Evolutionary conservation across 2,329 filamentous ascomycete species (phyloP).

Genomic region (Stachybotrys elegans): DNA sequence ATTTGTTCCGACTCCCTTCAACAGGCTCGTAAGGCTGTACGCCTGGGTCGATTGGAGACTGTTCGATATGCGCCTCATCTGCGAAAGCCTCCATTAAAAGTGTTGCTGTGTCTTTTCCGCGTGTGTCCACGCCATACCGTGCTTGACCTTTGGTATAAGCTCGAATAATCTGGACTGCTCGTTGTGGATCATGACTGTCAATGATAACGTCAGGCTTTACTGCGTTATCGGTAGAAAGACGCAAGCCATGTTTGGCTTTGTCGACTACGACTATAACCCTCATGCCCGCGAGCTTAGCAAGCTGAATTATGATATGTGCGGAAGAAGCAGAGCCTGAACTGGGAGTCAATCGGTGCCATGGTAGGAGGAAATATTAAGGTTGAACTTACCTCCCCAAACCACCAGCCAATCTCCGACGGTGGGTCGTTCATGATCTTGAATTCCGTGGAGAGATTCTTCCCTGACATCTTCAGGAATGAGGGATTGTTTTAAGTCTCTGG

Average conservation of each 20-base stretch:
- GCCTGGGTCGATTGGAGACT: slow-evolving; percentile 27
- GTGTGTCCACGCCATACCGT: slow-evolving; percentile 62
- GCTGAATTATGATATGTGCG: slow-evolving; percentile 59
- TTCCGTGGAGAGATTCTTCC: slow-evolving; percentile 52
- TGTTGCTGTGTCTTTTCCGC: slow-evolving; percentile 56
- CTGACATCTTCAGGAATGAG: slow-evolving; percentile 53
- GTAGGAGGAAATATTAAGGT: background rate
- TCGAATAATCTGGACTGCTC: slow-evolving; percentile 57
- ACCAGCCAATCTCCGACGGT: slow-evolving; percentile 60
- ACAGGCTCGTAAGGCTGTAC: slow-evolving; percentile 20
- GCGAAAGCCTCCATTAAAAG: slow-evolving; percentile 20
- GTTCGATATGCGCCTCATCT: slow-evolving; percentile 35
- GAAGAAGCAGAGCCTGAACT: slow-evolving; percentile 57
- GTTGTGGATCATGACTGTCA: slow-evolving; percentile 56
- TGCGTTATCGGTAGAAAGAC: slow-evolving; percentile 37
- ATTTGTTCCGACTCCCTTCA: slow-evolving; percentile 24
- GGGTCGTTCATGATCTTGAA: slow-evolving; percentile 44
- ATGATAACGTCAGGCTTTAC: slow-evolving; percentile 55
- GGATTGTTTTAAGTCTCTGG: slow-evolving; percentile 37
- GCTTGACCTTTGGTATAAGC: slow-evolving; percentile 49
- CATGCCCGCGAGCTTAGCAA: slow-evolving; percentile 60
- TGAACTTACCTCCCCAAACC: slow-evolving; percentile 58
- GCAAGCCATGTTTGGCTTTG: slow-evolving; percentile 55
- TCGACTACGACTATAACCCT: slow-evolving; percentile 61
- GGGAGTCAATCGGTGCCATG: background rate